Base-by-base conservation (phyloP, 2,329 filamentous ascomycete genomes). In the Verticillium klebahnii region DNA sequence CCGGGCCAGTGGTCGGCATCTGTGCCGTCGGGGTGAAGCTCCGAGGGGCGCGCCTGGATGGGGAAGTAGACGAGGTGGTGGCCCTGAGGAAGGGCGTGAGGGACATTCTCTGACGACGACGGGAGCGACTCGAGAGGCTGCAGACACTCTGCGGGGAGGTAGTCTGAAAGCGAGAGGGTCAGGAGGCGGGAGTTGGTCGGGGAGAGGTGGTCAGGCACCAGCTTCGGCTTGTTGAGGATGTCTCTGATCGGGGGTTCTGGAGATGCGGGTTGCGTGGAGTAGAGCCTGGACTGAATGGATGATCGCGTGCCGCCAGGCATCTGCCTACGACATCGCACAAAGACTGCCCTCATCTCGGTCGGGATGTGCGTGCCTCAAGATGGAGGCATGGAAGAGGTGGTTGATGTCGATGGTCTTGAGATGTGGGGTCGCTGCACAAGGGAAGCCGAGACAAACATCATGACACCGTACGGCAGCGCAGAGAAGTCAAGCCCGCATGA, bases 31-130 rank as follows among this genome's bases (percentile, higher is more conserved):
- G 86, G 80, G 19, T 92, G 82, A 54, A 98, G 84, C 37, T 80
- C 68, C 8, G 82, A 84, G 15, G 85, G 78, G 1, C 84, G 80
- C 19, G 89, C 78, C 65, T 87, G 84, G 12, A 90, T 84, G 63
- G 93, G 92, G 77, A 97, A 97, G 78, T 96, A 96, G 66, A 94
- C 86, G 39, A 97, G 82, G 73, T 97, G 93, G 72, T 96, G 89
- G 39, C 89, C 90, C 34, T 85, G 81, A 0, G 89, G 87, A 7
- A 89, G 76, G 3, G 72, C 56, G 5, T 36, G 5, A 15, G 57
- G 23, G 3, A 23, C 2, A 3, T 17, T 11, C n/a, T 25, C 45
- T 2, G 69, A 60, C 6, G 65, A 57, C 11, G 58, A 34, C 32
- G 63, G 61, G 2, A 60, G 37, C 1, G 50, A 63, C 4, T 31